Conservation (phyloP, 2,329 filamentous ascomycete genomes). For the Hortaea sp. region DNA sequence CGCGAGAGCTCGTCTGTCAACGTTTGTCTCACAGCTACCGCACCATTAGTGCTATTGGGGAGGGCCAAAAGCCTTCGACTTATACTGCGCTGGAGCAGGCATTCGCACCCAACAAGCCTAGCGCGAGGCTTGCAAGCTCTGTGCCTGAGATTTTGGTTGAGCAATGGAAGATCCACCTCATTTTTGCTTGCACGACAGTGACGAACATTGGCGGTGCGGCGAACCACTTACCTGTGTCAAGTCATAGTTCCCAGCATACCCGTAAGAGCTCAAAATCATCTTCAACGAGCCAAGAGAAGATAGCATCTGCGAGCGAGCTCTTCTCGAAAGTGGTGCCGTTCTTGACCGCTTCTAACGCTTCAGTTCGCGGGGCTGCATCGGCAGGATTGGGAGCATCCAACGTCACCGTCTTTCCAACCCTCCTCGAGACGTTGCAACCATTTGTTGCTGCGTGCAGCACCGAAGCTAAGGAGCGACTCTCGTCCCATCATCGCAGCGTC, state of each 20-base stretch:
- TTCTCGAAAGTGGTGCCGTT: slow-evolving; percentile 90
- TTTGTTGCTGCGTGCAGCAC: slow-evolving; percentile 80
- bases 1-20: slow-evolving; percentile 84
- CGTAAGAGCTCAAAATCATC: slow-evolving; percentile 67
- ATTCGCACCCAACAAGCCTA: slow-evolving; percentile 16
- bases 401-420: slow-evolving; percentile 78
- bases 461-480: slow-evolving; percentile 72
- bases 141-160: slow-evolving; percentile 84
- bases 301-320: slow-evolving; percentile 76
- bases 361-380: slow-evolving; percentile 83
- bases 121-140: slow-evolving; percentile 45
- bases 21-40: slow-evolving; percentile 89
- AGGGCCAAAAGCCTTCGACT: slow-evolving; percentile 42
- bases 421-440: slow-evolving; percentile 82
- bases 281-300: slow-evolving; percentile 58
- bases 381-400: slow-evolving; percentile 91
- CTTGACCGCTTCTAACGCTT: slow-evolving; percentile 65
- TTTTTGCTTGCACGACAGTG: slow-evolving; percentile 92
- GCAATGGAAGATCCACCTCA: slow-evolving; percentile 95
- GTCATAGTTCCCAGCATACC: slow-evolving; percentile 57
- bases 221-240: slow-evolving; percentile 42
- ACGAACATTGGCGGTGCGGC: slow-evolving; percentile 59
- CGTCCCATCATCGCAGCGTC: slow-evolving; percentile 65
- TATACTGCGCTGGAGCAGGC: slow-evolving; percentile 54
- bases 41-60: slow-evolving; percentile 67